Evolutionary conservation across 2,329 filamentous ascomycete species (phyloP).

Genomic region (Lecanicillium sp.): DNA sequence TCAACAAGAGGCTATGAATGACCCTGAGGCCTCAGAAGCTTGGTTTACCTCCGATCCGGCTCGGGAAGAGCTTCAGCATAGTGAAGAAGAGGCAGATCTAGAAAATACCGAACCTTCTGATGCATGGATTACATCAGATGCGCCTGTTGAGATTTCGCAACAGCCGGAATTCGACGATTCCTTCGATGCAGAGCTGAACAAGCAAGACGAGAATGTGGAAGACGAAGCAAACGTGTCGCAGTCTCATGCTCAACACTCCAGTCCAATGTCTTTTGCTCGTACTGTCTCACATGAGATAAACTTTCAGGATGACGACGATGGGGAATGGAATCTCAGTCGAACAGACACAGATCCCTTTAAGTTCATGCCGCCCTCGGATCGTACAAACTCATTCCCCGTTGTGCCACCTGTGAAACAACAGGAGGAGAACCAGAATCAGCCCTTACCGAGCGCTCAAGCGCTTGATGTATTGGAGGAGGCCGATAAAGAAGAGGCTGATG

Average conservation of each 20-base stretch:
- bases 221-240: not conserved
- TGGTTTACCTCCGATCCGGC: too few species aligned
- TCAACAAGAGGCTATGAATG: too few species aligned
- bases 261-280: constrained; percentile 54
- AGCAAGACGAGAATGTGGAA: constrained; percentile 9
- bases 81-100: too few species aligned
- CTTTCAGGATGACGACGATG: constrained; percentile 51
- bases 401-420: constrained; percentile 35
- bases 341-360: constrained; percentile 50
- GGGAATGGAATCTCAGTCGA: constrained; percentile 46
- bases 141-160: not conserved
- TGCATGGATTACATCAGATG: not conserved
- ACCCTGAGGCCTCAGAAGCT: too few species aligned
- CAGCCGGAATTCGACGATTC: not conserved
- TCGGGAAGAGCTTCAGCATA: too few species aligned
- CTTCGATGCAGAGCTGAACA: constrained; percentile 5
- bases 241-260: constrained; percentile 43
- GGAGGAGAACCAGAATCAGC: constrained; percentile 24
- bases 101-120: not conserved
- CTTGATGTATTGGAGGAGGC: constrained; percentile 44
- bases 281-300: constrained; percentile 55
- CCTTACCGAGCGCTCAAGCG: constrained; percentile 40
- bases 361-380: constrained; percentile 47
- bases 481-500: constrained; percentile 44
- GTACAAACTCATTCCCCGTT: constrained; percentile 55